Percentiles rank a stretch among this genome's conserved stretches.
phyloP scores from a whole-genome alignment of 805 yeast genomes.

The Metschnikowia reukaufii region DNA sequence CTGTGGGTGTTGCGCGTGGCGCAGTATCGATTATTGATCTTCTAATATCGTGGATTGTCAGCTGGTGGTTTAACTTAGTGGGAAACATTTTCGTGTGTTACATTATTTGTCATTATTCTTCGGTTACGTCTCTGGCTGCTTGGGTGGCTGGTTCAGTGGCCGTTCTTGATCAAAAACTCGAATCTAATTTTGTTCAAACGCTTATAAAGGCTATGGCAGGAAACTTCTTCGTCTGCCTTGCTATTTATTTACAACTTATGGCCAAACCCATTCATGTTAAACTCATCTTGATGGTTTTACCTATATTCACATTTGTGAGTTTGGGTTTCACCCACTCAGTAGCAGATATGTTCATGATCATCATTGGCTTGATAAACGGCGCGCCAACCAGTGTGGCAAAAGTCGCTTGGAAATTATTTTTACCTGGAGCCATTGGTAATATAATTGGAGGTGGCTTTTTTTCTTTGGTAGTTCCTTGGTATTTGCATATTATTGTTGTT shows the following conservation, averaged over 20 bases:
- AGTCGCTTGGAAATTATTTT: constrained; percentile 69
- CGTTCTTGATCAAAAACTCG: constrained; percentile 45
- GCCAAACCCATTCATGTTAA: constrained; percentile 80
- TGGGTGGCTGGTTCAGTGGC: constrained; percentile 50
- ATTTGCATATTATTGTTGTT: constrained; percentile 67
- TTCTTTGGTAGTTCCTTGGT: constrained; percentile 66
- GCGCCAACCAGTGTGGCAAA: constrained; percentile 62
- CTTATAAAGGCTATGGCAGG: constrained; percentile 73
- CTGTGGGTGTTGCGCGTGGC: constrained; percentile 66
- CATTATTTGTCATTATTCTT: constrained; percentile 58
- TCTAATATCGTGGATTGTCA: constrained; percentile 61
- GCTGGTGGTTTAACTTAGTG: constrained; percentile 66
- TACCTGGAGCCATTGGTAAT: constrained; percentile 75
- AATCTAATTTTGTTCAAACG: constrained; percentile 56
- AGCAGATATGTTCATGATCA: constrained; percentile 74
- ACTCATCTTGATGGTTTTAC: constrained; percentile 58
- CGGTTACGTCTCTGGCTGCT: constrained; percentile 40
- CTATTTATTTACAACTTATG: constrained; percentile 73
- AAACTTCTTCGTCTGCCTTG: constrained; percentile 73
- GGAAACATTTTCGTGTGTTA: constrained; percentile 66
- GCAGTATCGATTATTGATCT: constrained; percentile 69
- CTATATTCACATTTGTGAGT: constrained; percentile 75
- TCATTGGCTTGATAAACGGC: constrained; percentile 66
- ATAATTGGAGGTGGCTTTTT: constrained; percentile 76
- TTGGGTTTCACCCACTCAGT: constrained; percentile 79